Base-by-base conservation (phyloP, 305 asterid species). In the Fraxinus velutina region DNA sequence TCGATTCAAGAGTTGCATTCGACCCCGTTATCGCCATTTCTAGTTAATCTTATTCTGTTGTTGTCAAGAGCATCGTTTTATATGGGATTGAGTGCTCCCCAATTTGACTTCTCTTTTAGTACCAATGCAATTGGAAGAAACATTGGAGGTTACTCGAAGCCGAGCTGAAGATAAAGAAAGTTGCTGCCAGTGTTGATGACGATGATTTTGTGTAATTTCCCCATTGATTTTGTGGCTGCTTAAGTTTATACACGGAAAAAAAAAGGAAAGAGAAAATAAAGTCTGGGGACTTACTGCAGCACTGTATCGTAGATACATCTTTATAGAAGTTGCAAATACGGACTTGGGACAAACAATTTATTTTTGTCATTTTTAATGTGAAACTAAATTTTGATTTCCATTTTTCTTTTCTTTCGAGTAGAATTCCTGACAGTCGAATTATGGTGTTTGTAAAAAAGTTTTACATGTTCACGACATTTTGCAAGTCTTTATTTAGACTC, bases 291-390 rank as follows among this genome's bases (percentile, higher is more conserved):
- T 71, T 83, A 64, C 80, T 81, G 85, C 90, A 88, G 86, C 90
- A 42, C 57, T 77, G 81, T 84, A 76, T 77, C 83, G 84, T 83
- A 74, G 86, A 83, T 84, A 79, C 82, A 64, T 88, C 83, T 86
- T 81, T 88, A 88, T 88, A 91, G 84, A 84, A 88, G 86, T 89
- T 85, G 85, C 91, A 86, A 84, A 88, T 85, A 86, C 84, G 80
- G 82, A 78, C 80, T 42, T 79, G 85, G 66, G 82, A 74, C 55
- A 64, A 77, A 84, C 71, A 83, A 57, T n/a, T 79, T 71, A 75
- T 83, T 39, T 42, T 8, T 76, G 57, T 24, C 29, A 22, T 32
- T 71, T 39, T 75, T 12, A 34, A 37, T 55, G 78, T 86, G 77
- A 75, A 76, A 79, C 66, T 76, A 71, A 82, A 70, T 78, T 82